Evolutionary conservation across 2,329 filamentous ascomycete genomes (phyloP).

Genomic region (Colletotrichum eremochloae): DNA sequence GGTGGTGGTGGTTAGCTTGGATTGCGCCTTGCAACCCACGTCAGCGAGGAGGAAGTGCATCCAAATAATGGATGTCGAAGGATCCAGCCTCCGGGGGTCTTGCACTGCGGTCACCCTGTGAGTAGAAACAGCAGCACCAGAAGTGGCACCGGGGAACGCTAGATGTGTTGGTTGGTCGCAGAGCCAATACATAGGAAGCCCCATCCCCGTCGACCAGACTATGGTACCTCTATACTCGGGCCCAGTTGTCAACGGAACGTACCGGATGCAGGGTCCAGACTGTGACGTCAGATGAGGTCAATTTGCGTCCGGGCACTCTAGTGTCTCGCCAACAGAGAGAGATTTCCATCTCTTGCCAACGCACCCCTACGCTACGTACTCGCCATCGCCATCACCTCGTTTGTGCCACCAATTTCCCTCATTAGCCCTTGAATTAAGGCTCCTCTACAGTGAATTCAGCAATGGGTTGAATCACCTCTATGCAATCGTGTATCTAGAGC

Average conservation of each 20-base stretch:
- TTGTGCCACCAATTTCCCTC: background rate
- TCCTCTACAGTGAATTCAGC: background rate
- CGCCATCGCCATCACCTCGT: background rate
- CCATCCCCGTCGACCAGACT: background rate
- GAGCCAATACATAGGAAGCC: background rate
- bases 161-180: background rate
- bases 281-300: constrained; percentile 25
- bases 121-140: background rate
- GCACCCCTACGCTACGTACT: background rate
- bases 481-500: background rate
- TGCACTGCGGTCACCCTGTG: background rate
- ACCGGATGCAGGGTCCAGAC: constrained; percentile 7
- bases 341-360: background rate
- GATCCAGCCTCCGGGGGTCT: background rate
- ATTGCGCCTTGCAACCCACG: background rate
- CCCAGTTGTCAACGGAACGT: background rate
- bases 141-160: background rate
- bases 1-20: background rate
- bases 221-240: background rate
- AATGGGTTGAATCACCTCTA: background rate
- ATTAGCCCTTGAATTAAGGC: background rate
- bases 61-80: background rate
- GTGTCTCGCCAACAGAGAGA: background rate
- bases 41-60: background rate
- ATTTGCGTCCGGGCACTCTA: background rate